Evolutionary conservation across 768 basidiomycete species (phyloP).

Genomic region (Rhodotorula sphaerocarpa): DNA sequence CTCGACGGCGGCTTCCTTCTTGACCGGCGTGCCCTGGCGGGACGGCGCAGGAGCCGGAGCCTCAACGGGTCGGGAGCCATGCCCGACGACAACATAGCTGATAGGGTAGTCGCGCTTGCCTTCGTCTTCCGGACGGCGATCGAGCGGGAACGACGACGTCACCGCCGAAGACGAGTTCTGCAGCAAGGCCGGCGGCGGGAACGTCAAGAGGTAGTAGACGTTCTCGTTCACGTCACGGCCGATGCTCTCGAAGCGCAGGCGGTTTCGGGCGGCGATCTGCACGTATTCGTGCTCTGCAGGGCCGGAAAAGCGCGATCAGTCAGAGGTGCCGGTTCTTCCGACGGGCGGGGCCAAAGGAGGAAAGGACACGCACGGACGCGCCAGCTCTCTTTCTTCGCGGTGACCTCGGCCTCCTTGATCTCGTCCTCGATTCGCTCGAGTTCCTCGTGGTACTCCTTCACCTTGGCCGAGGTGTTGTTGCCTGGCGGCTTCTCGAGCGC

Average conservation of each 20-base stretch:
- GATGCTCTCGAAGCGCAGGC: background rate
- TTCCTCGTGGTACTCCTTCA: slow-evolving; percentile 12
- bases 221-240: slow-evolving; percentile 14
- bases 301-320: too few species aligned
- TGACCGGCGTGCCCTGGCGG: background rate
- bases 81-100: background rate
- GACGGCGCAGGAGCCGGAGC: background rate
- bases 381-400: background rate
- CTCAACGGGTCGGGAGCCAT: background rate
- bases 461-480: background rate
- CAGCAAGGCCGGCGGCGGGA: background rate
- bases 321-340: too few species aligned
- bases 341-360: too few species aligned
- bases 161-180: background rate
- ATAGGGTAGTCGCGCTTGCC: slow-evolving; percentile 13
- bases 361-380: slow-evolving; percentile 2
- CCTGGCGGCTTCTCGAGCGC: slow-evolving; percentile 12
- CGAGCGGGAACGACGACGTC: slow-evolving; percentile 8
- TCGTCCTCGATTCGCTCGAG: background rate
- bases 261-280: background rate
- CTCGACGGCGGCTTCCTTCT: background rate
- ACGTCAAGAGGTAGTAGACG: slow-evolving; percentile 12
- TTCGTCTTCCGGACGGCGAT: slow-evolving; percentile 2
- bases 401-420: slow-evolving; percentile 1
- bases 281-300: slow-evolving; percentile 5